A percentile compares a stretch with the other conserved stretches of the same genome.
Evolutionary conservation across 306 rosid species (phyloP).

Genomic region (Vigna angularis): DNA sequence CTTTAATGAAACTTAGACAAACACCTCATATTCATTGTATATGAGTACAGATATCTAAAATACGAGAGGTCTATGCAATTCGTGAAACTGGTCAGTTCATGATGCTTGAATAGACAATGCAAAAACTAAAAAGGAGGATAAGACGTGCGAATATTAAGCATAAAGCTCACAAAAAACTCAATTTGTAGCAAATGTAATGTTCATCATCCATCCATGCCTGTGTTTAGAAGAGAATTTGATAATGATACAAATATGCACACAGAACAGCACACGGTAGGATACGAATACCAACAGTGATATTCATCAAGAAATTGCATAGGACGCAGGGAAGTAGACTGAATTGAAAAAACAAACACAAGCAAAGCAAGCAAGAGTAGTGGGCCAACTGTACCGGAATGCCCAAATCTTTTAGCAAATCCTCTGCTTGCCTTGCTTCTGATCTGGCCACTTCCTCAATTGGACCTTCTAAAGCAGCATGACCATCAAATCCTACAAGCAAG

Average conservation of each 20-base stretch:
- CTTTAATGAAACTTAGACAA: conserved; percentile 1
- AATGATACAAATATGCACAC: conserved; percentile 2
- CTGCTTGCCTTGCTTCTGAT: conserved; percentile 82
- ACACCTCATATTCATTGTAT: not conserved
- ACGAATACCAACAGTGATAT: not conserved
- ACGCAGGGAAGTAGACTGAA: conserved; percentile 11
- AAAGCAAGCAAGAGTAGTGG: conserved; percentile 36
- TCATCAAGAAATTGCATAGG: conserved; percentile 2
- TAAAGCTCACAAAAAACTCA: conserved; percentile 1
- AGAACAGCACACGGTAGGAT: not conserved
- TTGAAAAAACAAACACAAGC: conserved; percentile 6
- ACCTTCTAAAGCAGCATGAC: conserved; percentile 71
- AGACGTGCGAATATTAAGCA: not conserved
- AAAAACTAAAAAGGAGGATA: not conserved
- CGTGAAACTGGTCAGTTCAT: not conserved
- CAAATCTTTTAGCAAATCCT: conserved; percentile 74
- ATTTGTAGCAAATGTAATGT: conserved; percentile 5
- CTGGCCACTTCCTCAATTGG: conserved; percentile 95
- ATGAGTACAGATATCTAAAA: not conserved
- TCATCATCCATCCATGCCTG: not conserved
- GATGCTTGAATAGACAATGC: conserved; percentile 2
- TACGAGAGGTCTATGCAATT: not conserved
- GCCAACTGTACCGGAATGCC: conserved; percentile 75
- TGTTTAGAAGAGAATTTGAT: not conserved
- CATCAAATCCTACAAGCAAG: conserved; percentile 66